These are phyloP conservation scores for Leishmania major DNA, from an alignment of 208 protist genomes.

Conservation along the genomic window DNA sequence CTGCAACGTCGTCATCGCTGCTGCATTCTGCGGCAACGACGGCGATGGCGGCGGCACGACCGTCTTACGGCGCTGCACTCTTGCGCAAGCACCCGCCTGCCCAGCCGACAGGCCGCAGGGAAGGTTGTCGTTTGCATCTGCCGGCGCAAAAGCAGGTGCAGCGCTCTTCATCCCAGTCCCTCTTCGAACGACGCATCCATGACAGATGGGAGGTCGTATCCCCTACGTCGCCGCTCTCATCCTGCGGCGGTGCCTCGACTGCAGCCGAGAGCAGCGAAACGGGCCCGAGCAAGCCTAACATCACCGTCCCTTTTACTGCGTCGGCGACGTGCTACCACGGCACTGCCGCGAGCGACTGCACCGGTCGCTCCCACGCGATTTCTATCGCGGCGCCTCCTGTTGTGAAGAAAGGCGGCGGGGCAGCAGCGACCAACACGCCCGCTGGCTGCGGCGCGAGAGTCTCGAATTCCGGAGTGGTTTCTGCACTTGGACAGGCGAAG, in stretches of 20 bases:
- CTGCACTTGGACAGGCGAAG: not conserved
- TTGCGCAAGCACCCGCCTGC: not conserved
- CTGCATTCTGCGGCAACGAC: conserved; percentile 9
- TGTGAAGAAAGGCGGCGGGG: not conserved
- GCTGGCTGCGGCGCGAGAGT: not conserved
- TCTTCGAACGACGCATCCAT: not conserved
- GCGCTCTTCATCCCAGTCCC: not conserved
- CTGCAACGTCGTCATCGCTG: not conserved
- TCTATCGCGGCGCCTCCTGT: conserved; percentile 12
- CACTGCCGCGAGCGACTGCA: conserved; percentile 13
- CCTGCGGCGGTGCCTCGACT: not conserved
- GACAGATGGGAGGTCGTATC: not conserved
- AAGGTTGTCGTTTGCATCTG: not conserved
- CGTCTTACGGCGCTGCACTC: conserved; percentile 22
- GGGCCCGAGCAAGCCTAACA: not conserved
- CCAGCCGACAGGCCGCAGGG: not conserved
- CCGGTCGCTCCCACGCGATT: conserved; percentile 14
- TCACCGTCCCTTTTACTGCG: not conserved
- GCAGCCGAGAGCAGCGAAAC: not conserved
- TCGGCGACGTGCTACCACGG: conserved; percentile 4
- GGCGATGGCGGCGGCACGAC: conserved; percentile 13
- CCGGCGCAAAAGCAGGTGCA: not conserved
- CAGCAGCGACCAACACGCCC: not conserved
- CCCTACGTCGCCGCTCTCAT: not conserved
- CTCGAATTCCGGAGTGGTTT: not conserved